These are phyloP conservation scores for Cryoendolithus antarcticus DNA, from an alignment of 2,329 filamentous ascomycete species.

Conservation along the genomic window DNA sequence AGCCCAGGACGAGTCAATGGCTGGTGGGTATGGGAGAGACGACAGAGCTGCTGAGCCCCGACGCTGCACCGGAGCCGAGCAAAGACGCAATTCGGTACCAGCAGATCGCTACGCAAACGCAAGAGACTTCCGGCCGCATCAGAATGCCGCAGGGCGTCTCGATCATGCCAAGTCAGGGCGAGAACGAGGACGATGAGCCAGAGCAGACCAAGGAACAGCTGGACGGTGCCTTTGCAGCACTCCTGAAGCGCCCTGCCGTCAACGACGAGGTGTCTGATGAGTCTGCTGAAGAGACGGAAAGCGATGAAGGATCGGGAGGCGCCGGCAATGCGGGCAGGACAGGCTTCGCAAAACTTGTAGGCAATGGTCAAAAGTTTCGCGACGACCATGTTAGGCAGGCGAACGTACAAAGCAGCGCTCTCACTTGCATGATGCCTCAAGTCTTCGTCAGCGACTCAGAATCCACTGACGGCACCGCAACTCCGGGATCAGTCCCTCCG, in stretches of 20 bases:
- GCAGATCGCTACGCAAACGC: conserved; percentile 3
- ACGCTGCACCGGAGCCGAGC: conserved; percentile 9
- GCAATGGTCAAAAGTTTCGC: too few species aligned
- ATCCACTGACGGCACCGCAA: too few species aligned
- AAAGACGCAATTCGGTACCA: conserved; percentile 12
- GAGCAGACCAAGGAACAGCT: not conserved
- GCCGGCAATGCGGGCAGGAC: too few species aligned
- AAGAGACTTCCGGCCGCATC: conserved; percentile 5
- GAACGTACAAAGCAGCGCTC: too few species aligned
- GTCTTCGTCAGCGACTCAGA: not conserved
- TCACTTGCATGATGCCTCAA: not conserved
- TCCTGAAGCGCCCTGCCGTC: not conserved
- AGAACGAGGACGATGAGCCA: conserved; percentile 1
- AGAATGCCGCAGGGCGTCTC: conserved; percentile 10
- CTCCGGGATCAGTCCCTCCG: not conserved
- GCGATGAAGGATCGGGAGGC: too few species aligned
- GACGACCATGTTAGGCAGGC: too few species aligned
- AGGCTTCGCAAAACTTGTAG: too few species aligned
- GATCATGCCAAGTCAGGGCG: conserved; percentile 3
- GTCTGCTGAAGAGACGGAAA: too few species aligned
- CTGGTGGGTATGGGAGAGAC: conserved; percentile 13
- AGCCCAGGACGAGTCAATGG: conserved; percentile 13
- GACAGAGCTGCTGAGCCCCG: conserved; percentile 7
- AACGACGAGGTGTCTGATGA: not conserved
- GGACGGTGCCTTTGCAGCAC: not conserved